These are phyloP conservation scores for Bipolaris bicolor DNA, from an alignment of 2,329 filamentous ascomycete genomes.

Conservation along the genomic window DNA sequence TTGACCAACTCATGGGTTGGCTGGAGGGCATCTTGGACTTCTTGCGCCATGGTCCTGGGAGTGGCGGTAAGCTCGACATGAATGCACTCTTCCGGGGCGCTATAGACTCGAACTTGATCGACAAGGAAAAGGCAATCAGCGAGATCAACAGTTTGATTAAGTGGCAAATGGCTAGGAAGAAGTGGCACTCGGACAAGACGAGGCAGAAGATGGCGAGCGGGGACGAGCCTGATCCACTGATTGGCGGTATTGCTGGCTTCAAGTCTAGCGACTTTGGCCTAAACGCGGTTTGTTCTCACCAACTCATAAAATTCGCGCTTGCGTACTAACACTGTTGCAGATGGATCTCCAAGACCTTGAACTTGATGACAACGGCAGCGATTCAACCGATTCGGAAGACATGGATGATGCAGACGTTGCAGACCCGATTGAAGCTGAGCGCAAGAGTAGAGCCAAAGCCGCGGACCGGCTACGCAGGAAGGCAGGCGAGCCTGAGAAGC, in stretches of 20 bases:
- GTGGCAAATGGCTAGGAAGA: slow-evolving; percentile 95
- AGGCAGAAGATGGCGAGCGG: slow-evolving; percentile 95
- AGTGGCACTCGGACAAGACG: slow-evolving; percentile 98
- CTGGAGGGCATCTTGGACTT: slow-evolving; percentile 95
- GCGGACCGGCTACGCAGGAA: slow-evolving; percentile 80
- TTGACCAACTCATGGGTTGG: slow-evolving; percentile 96
- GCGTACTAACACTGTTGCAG: slow-evolving; percentile 43
- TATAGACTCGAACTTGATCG: slow-evolving; percentile 68
- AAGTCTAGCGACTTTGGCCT: slow-evolving; percentile 87
- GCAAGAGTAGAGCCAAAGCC: slow-evolving; percentile 74
- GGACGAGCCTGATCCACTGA: slow-evolving; percentile 52
- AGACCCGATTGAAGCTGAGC: slow-evolving; percentile 87
- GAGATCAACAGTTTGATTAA: slow-evolving; percentile 87
- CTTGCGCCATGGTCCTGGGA: slow-evolving; percentile 77
- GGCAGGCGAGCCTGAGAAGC: slow-evolving; percentile 85
- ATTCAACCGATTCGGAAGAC: slow-evolving; percentile 63
- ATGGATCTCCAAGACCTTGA: slow-evolving; percentile 82
- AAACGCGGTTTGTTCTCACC: slow-evolving; percentile 65
- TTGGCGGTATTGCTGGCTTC: slow-evolving; percentile 62
- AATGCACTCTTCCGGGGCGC: slow-evolving; percentile 90
- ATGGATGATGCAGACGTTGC: slow-evolving; percentile 72
- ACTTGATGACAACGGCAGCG: slow-evolving; percentile 70
- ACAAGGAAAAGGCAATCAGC: slow-evolving; percentile 72
- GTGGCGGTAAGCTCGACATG: slow-evolving; percentile 87
- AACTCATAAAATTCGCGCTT: not conserved